Conservation (phyloP, 2,329 filamentous ascomycete genomes). For the Botrytis squamosa region DNA sequence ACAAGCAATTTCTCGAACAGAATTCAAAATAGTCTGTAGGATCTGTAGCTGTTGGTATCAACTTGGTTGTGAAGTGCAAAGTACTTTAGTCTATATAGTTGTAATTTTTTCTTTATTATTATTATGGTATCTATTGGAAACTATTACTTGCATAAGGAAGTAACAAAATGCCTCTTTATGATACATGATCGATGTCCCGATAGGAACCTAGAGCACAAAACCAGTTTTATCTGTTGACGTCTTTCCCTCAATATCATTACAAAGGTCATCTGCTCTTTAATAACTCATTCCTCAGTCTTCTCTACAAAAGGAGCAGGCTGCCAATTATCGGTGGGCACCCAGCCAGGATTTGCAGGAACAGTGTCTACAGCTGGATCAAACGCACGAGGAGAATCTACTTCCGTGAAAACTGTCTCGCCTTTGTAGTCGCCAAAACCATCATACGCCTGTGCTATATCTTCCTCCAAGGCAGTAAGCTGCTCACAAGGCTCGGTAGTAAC, state of each 20-base stretch:
- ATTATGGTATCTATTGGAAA: not conserved
- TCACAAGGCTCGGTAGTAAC: not conserved
- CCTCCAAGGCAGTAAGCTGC: not conserved
- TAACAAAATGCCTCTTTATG: not conserved
- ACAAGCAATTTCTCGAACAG: not conserved
- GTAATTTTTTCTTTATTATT: not conserved
- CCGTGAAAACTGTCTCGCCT: not conserved
- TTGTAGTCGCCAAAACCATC: not conserved
- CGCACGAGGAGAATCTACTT: not conserved
- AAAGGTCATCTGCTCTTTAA: not conserved
- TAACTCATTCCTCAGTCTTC: too few relatives aligned
- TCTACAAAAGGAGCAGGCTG: too few relatives aligned
- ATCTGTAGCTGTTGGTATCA: not conserved
- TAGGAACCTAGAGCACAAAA: too few relatives aligned
- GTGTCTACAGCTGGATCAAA: constrained; percentile 4
- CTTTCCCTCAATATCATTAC: not conserved
- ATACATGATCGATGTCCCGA: not conserved
- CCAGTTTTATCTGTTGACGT: too few relatives aligned
- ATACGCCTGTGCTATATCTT: not conserved
- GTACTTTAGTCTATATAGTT: not conserved
- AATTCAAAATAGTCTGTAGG: not conserved
- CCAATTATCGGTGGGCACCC: not conserved
- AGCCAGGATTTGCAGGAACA: not conserved
- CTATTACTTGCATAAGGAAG: not conserved
- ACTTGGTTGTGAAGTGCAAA: not conserved